phyloP scores from a whole-genome alignment of 768 basidiomycete genomes.

The Psilocybe cyanescens region DNA sequence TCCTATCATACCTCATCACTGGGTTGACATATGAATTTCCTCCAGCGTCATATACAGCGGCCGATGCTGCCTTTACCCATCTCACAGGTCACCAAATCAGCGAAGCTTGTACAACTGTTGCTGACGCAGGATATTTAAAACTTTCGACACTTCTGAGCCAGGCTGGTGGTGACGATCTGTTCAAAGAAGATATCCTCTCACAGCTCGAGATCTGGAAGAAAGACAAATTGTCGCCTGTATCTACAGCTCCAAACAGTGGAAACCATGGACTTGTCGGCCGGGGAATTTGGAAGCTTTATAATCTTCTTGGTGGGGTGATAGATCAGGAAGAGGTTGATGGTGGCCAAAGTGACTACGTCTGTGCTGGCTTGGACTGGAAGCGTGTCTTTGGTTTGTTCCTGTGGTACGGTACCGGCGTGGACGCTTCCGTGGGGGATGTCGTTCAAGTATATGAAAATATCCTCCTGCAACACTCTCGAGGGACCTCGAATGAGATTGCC shows the following conservation, averaged over 20 bases:
- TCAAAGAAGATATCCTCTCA: constrained; percentile 68
- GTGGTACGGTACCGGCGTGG: constrained; percentile 83
- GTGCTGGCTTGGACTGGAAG: constrained; percentile 90
- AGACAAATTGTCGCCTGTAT: constrained; percentile 51
- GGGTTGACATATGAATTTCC: constrained; percentile 1
- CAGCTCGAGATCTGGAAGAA: constrained; percentile 87
- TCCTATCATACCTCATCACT: not conserved
- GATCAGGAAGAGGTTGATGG: constrained; percentile 59
- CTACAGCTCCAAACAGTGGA: constrained; percentile 21
- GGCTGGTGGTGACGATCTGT: constrained; percentile 76
- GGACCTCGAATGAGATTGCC: constrained; percentile 40
- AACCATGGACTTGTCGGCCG: constrained; percentile 47
- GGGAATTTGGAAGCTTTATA: constrained; percentile 79
- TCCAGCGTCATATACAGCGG: constrained; percentile 40
- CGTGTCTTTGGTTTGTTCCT: constrained; percentile 87
- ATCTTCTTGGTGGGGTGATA: constrained; percentile 76
- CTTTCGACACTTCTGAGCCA: constrained; percentile 91
- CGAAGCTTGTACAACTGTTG: constrained; percentile 74
- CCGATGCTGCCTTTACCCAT: constrained; percentile 69
- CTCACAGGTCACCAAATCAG: constrained; percentile 90
- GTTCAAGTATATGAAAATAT: constrained; percentile 63
- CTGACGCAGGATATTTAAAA: constrained; percentile 78
- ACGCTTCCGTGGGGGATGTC: constrained; percentile 71
- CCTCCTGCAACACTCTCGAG: constrained; percentile 30
- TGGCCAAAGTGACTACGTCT: constrained; percentile 49